Evolutionary conservation across 2,329 filamentous ascomycete genomes (phyloP).

Genomic region (Fusarium sp.): DNA sequence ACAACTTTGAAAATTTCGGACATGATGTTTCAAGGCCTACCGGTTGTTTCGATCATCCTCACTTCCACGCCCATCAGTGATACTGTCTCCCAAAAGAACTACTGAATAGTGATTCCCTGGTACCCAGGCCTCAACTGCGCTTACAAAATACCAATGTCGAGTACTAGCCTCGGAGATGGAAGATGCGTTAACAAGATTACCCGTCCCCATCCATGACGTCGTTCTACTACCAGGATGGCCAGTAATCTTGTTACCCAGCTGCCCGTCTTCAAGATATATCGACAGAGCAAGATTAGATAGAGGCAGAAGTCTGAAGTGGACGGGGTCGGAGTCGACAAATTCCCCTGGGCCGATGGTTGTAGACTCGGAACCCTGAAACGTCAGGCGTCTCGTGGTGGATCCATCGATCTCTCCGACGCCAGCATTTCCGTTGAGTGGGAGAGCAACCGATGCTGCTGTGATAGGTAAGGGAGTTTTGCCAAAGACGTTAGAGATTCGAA

Average conservation of each 20-base stretch:
- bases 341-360: slow-evolving; percentile 13
- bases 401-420: slow-evolving; percentile 22
- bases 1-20: not conserved
- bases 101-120: slow-evolving; percentile 23
- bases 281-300: slow-evolving; percentile 26
- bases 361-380: slow-evolving; percentile 19
- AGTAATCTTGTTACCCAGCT: slow-evolving; percentile 24
- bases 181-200: slow-evolving; percentile 23
- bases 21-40: not conserved
- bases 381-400: slow-evolving; percentile 5
- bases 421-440: slow-evolving; percentile 9
- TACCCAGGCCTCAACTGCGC: slow-evolving; percentile 18
- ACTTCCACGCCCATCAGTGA: slow-evolving; percentile 33
- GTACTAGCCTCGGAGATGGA: slow-evolving; percentile 28
- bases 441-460: slow-evolving; percentile 17
- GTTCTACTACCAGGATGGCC: slow-evolving; percentile 32
- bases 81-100: slow-evolving; percentile 30
- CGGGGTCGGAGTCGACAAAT: slow-evolving; percentile 19
- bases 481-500: slow-evolving; percentile 30
- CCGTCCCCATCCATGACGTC: slow-evolving; percentile 30
- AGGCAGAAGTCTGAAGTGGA: slow-evolving; percentile 21
- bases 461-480: slow-evolving; percentile 26
- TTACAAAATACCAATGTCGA: slow-evolving; percentile 32
- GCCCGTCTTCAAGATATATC: slow-evolving; percentile 20
- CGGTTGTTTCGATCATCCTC: slow-evolving; percentile 28